Evolutionary conservation across 495 filamentous ascomycete species (phyloP).

Genomic region (Aspergillus diversus): DNA sequence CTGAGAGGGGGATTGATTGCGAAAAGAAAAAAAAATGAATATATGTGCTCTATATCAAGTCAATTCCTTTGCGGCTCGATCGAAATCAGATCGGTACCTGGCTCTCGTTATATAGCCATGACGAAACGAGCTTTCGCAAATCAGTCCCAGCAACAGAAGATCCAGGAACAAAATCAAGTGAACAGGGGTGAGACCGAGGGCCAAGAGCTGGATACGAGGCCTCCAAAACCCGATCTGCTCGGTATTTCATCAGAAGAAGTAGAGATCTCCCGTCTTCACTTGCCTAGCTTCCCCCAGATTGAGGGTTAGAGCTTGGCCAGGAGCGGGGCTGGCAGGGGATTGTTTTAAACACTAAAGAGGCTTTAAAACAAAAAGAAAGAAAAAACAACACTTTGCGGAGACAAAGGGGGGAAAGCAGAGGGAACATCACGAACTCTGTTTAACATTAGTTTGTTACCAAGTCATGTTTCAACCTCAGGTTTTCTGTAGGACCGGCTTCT

Average conservation of each 20-base stretch:
- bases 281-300: neutral
- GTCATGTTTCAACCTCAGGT: neutral
- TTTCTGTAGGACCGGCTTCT: too few species aligned
- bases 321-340: neutral
- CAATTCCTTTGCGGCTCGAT: too few species aligned
- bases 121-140: too few species aligned
- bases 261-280: conserved; percentile 1
- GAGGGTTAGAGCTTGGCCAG: neutral
- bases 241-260: neutral
- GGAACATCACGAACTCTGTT: neutral
- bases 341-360: neutral
- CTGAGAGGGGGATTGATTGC: too few species aligned
- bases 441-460: neutral
- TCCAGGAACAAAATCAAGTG: neutral
- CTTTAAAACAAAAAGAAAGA: too few species aligned
- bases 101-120: too few species aligned
- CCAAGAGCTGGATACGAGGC: neutral
- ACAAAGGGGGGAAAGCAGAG: too few species aligned
- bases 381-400: too few species aligned
- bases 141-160: neutral
- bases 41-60: too few species aligned
- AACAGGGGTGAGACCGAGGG: neutral
- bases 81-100: too few species aligned
- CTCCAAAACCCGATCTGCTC: neutral
- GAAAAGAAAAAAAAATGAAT: too few species aligned